Conservation (phyloP, 192 early-diverging fungal genomes). For the Haplosporangium gracile region DNA sequence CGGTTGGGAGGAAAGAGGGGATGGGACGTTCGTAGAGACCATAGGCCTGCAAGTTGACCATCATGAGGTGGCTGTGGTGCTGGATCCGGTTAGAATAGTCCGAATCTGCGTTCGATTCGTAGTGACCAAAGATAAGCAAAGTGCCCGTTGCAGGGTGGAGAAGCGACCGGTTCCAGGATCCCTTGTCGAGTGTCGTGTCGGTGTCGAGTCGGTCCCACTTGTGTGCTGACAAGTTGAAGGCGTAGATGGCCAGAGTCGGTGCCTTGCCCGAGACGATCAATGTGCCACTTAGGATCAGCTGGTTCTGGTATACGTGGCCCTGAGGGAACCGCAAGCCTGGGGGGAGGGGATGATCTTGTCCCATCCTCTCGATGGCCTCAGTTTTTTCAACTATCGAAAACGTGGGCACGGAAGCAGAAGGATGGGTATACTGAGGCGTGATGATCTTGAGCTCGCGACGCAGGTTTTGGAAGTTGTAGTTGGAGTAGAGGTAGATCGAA, state of each 20-base stretch:
- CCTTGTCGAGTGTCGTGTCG: conserved; percentile 23
- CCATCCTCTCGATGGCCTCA: conserved; percentile 16
- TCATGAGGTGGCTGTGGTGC: conserved; percentile 43
- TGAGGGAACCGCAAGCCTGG: conserved; percentile 51
- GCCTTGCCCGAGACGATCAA: conserved; percentile 31
- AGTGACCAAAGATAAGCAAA: conserved; percentile 40
- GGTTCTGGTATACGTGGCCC: conserved; percentile 50
- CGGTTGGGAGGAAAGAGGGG: conserved; percentile 31
- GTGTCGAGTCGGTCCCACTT: conserved; percentile 47
- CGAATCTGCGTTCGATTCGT: conserved; percentile 26
- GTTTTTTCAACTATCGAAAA: conserved; percentile 36
- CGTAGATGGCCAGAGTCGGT: conserved; percentile 41
- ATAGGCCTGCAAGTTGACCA: conserved; percentile 46
- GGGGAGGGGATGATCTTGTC: conserved; percentile 10
- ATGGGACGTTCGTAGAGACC: conserved; percentile 48
- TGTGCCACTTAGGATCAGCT: conserved; percentile 44
- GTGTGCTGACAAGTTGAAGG: conserved; percentile 14
- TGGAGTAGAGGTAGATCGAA: conserved; percentile 50
- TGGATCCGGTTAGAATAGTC: conserved; percentile 47
- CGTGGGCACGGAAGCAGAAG: conserved; percentile 7
- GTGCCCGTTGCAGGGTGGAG: conserved; percentile 49
- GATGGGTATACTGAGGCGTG: conserved; percentile 28
- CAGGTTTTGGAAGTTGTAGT: conserved; percentile 52
- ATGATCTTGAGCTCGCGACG: conserved; percentile 48
- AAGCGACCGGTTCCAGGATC: conserved; percentile 46